A percentile compares a stretch with the other conserved stretches of the same genome.
phyloP scores from a whole-genome alignment of 257 asterid genomes.

The Solanum pinnatisectum region DNA sequence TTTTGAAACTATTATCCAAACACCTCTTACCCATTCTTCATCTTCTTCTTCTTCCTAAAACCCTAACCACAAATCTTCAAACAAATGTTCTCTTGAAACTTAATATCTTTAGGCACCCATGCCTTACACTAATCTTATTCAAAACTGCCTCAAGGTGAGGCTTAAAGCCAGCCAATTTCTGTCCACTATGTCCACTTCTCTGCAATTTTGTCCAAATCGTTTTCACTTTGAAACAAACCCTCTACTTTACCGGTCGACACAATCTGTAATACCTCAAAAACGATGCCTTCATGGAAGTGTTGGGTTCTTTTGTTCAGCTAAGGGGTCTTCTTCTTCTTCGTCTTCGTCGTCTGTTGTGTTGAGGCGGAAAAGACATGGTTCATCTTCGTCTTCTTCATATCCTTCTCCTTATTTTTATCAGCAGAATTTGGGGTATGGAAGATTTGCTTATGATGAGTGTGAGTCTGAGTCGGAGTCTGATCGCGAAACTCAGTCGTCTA shows the following conservation, averaged over 20 bases:
- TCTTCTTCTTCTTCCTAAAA: slow-evolving; percentile 17
- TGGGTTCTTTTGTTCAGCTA: slow-evolving; percentile 22
- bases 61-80: slow-evolving; percentile 34
- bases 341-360: slow-evolving; percentile 17
- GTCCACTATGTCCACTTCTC: slow-evolving; percentile 15
- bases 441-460: slow-evolving; percentile 58
- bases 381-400: slow-evolving; percentile 7
- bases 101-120: background rate
- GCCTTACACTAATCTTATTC: slow-evolving; percentile 8
- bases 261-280: background rate
- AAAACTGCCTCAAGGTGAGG: slow-evolving; percentile 27
- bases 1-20: background rate
- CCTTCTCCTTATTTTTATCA: slow-evolving; percentile 39
- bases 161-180: slow-evolving; percentile 37
- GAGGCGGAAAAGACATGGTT: slow-evolving; percentile 26
- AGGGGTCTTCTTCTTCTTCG: slow-evolving; percentile 17
- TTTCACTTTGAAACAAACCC: slow-evolving; percentile 16
- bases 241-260: background rate
- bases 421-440: slow-evolving; percentile 54
- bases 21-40: background rate
- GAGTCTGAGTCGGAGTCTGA: slow-evolving; percentile 58
- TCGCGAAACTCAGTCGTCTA: slow-evolving; percentile 37
- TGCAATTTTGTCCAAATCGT: slow-evolving; percentile 6
- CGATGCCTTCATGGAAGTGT: slow-evolving; percentile 3
- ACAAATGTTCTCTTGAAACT: background rate